Evolutionary conservation across 805 yeast genomes (phyloP).

Genomic region (Ogataea degrootiae): DNA sequence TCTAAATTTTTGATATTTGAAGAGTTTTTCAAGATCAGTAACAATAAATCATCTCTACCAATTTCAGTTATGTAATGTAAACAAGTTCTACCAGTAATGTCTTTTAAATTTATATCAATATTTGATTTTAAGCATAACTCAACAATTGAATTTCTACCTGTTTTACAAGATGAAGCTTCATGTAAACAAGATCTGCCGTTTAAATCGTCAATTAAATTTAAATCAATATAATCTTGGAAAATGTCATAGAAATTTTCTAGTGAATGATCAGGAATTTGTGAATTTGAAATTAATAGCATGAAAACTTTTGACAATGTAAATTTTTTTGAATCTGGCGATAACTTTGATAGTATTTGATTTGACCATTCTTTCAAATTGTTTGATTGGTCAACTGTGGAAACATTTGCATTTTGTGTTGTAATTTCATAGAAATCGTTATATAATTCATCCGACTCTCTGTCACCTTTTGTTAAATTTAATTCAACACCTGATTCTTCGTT

Average conservation of each 20-base stretch:
- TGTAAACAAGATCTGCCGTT: slow-evolving; percentile 74
- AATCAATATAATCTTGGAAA: slow-evolving; percentile 54
- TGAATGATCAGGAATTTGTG: slow-evolving; percentile 61
- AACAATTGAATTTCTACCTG: slow-evolving; percentile 23
- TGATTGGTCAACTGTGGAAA: slow-evolving; percentile 31
- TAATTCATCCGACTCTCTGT: slow-evolving; percentile 56
- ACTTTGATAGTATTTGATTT: slow-evolving; percentile 39
- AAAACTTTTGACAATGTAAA: slow-evolving; percentile 66
- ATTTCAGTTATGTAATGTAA: slow-evolving; percentile 78
- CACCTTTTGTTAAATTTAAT: background rate
- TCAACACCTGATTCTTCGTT: slow-evolving; percentile 1
- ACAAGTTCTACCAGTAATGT: slow-evolving; percentile 73
- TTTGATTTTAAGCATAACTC: slow-evolving; percentile 22
- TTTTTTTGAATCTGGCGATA: slow-evolving; percentile 35
- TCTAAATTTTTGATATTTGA: slow-evolving; percentile 34
- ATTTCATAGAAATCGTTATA: slow-evolving; percentile 58
- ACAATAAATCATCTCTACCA: slow-evolving; percentile 43
- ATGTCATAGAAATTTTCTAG: slow-evolving; percentile 42
- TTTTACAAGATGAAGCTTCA: slow-evolving; percentile 42
- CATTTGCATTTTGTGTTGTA: slow-evolving; percentile 31
- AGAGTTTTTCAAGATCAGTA: slow-evolving; percentile 30
- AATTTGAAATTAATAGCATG: slow-evolving; percentile 57
- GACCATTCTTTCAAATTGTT: slow-evolving; percentile 32
- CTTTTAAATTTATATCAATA: slow-evolving; percentile 37
- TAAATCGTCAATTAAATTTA: slow-evolving; percentile 63